A percentile compares a stretch with the other conserved stretches of the same genome.
Conservation (phyloP, 2,329 filamentous ascomycete species). For the Escovopsis sp. region DNA sequence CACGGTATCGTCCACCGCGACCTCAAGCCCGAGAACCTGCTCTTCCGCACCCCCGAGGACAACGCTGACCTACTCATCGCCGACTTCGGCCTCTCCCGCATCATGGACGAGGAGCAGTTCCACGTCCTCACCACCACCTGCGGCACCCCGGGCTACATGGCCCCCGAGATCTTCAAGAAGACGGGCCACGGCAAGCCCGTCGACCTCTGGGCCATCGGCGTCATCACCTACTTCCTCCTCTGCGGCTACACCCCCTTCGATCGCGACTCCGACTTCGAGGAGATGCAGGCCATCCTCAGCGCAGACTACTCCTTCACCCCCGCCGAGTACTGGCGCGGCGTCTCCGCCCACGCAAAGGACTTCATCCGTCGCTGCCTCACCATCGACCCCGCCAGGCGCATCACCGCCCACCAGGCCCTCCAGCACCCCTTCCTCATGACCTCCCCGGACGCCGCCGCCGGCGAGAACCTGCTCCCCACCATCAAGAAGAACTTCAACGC, state of each 20-base stretch:
- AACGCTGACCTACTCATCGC: conserved; percentile 95
- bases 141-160: conserved; percentile 97
- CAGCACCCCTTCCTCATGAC: conserved; percentile 49
- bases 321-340: conserved; percentile 89
- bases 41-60: conserved; percentile 94
- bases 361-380: conserved; percentile 90
- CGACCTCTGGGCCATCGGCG: conserved; percentile 94
- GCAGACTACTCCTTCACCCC: conserved; percentile 95
- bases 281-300: conserved; percentile 97
- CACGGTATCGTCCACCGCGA: conserved; percentile 61
- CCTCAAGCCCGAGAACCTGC: conserved; percentile 79
- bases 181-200: conserved; percentile 95
- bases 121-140: conserved; percentile 96
- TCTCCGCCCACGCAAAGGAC: conserved; percentile 71
- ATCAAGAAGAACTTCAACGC: conserved; percentile 67
- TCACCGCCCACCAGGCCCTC: conserved; percentile 74
- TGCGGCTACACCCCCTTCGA: conserved; percentile 98
- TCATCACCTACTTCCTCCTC: conserved; percentile 96
- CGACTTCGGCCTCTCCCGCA: conserved; percentile 87
- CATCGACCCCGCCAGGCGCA: conserved; percentile 71
- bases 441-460: conserved; percentile 27
- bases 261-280: conserved; percentile 90
- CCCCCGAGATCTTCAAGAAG: conserved; percentile 98
- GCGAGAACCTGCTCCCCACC: conserved; percentile 49
- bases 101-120: conserved; percentile 99